These are phyloP conservation scores for Plasmodium chabaudi DNA, from an alignment of 169 alveolate genomes.

Conservation along the genomic window DNA sequence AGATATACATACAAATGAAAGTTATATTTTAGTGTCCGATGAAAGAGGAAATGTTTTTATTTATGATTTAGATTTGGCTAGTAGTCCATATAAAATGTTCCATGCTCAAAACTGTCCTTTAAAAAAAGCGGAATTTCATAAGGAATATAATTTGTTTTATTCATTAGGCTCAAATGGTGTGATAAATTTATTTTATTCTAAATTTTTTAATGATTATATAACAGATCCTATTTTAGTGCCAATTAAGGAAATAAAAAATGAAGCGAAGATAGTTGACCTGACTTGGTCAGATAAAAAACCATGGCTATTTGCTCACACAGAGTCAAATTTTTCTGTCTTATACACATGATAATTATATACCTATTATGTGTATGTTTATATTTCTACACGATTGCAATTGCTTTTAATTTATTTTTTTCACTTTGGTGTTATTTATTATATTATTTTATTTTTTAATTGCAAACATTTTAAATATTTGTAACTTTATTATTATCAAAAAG, in stretches of 20 bases:
- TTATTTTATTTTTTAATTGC: too few species aligned
- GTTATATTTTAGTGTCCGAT: constrained; percentile 50
- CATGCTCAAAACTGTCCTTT: constrained; percentile 48
- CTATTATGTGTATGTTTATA: too few species aligned
- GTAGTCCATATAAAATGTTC: constrained; percentile 72
- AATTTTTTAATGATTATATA: constrained; percentile 73
- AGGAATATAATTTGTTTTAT: constrained; percentile 58
- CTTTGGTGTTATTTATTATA: too few species aligned
- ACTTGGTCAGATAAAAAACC: constrained; percentile 72
- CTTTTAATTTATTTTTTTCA: too few species aligned
- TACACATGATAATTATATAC: constrained; percentile 19
- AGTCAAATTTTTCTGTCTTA: constrained; percentile 39
- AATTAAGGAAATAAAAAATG: constrained; percentile 38
- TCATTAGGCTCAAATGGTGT: constrained; percentile 65
- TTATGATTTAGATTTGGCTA: constrained; percentile 68
- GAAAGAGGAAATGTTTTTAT: constrained; percentile 63
- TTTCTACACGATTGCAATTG: too few species aligned
- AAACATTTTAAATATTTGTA: too few species aligned
- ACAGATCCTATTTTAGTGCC: constrained; percentile 76
- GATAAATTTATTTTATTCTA: constrained; percentile 74
- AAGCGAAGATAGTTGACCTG: constrained; percentile 49
- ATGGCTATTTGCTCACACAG: constrained; percentile 71
- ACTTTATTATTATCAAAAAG: too few species aligned
- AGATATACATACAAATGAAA: constrained; percentile 73
- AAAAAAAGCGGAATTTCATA: constrained; percentile 70